Evolutionary conservation across 257 asterid species (phyloP).

Genomic region (Gentiana dahurica): DNA sequence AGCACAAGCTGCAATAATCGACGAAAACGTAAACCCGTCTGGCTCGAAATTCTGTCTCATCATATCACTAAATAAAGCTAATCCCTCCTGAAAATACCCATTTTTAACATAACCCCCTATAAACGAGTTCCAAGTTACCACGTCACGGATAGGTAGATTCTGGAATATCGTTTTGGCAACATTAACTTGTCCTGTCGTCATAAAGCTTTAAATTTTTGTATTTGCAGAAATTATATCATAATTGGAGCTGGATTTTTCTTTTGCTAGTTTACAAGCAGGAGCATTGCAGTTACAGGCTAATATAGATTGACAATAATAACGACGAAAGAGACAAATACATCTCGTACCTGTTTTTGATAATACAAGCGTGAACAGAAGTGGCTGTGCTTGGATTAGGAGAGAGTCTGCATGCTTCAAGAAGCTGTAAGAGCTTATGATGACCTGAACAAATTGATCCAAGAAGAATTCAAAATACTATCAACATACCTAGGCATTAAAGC

Average conservation of each 20-base stretch:
- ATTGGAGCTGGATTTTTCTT: constrained; percentile 20
- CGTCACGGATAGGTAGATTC: constrained; percentile 39
- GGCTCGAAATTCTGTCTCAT: constrained; percentile 35
- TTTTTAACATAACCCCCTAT: constrained; percentile 62
- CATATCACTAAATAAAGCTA: constrained; percentile 49
- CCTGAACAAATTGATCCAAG: constrained; percentile 23
- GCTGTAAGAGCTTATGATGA: constrained; percentile 24
- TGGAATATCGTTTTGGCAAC: constrained; percentile 45
- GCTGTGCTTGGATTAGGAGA: constrained; percentile 26
- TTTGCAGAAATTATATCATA: constrained; percentile 35
- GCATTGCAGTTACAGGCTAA: constrained; percentile 27
- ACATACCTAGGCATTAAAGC: too few relatives aligned
- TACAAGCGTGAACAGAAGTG: constrained; percentile 29
- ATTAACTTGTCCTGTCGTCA: constrained; percentile 43
- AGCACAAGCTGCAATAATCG: constrained; percentile 57
- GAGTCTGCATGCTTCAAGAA: constrained; percentile 48
- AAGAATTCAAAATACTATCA: neutral
- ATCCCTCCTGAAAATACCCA: constrained; percentile 37
- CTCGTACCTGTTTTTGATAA: constrained; percentile 47
- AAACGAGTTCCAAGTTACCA: constrained; percentile 66
- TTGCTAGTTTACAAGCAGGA: constrained; percentile 37
- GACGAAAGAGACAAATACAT: constrained; percentile 30
- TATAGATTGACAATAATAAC: constrained; percentile 30
- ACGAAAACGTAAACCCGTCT: constrained; percentile 59
- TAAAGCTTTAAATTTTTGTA: constrained; percentile 39